Conservation (phyloP, 257 asterid genomes). For the Solanum corneliomulleri region DNA sequence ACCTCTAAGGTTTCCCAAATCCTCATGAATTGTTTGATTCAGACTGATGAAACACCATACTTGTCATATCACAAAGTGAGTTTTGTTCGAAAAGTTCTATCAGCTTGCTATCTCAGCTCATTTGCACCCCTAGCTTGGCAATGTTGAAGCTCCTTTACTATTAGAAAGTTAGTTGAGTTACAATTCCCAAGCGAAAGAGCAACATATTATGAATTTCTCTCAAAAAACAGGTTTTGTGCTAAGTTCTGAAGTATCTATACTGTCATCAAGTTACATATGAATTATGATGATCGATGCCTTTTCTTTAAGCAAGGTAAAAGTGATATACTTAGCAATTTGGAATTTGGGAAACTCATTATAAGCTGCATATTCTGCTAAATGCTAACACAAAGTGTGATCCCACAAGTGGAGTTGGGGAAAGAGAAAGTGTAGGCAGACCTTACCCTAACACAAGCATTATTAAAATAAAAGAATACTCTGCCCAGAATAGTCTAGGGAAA, state of each 20-base stretch:
- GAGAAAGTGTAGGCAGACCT: not conserved
- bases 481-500: not conserved
- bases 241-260: not conserved
- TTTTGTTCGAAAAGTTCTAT: not conserved
- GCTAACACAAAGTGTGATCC: not conserved
- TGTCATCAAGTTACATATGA: not conserved
- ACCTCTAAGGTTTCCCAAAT: not conserved
- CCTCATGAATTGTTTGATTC: not conserved
- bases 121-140: not conserved
- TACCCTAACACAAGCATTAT: not conserved
- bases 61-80: not conserved
- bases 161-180: not conserved
- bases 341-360: not conserved
- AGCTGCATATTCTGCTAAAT: not conserved
- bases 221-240: not conserved
- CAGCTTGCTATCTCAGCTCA: not conserved
- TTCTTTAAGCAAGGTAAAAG: not conserved
- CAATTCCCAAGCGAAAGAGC: not conserved
- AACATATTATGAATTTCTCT: not conserved
- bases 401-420: not conserved
- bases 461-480: not conserved
- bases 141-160: not conserved
- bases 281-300: not conserved
- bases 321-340: not conserved
- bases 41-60: not conserved